phyloP scores from a whole-genome alignment of 768 basidiomycete species.

The Cyathus striatus region DNA sequence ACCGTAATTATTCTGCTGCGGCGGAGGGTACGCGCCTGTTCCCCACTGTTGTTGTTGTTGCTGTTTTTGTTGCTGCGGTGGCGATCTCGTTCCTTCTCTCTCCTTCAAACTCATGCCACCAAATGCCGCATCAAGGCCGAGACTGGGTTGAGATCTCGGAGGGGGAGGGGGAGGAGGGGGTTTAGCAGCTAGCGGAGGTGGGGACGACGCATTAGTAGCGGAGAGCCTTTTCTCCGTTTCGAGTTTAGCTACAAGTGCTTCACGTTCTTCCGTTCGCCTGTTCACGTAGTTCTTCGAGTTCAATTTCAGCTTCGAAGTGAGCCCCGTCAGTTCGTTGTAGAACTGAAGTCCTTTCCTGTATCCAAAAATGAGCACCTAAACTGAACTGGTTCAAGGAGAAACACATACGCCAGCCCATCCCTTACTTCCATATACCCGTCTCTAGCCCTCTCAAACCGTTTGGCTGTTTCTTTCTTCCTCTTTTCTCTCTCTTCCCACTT shows the following conservation, averaged over 20 bases:
- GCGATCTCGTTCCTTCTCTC: constrained; percentile 17
- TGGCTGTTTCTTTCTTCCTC: constrained; percentile 68
- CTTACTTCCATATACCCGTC: constrained; percentile 86
- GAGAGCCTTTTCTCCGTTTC: constrained; percentile 69
- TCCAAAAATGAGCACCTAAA: constrained; percentile 3
- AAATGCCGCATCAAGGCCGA: constrained; percentile 50
- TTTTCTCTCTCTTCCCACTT: constrained; percentile 83
- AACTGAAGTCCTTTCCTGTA: constrained; percentile 84
- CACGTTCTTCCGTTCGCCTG: constrained; percentile 64
- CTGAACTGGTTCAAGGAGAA: neutral
- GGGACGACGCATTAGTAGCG: constrained; percentile 34
- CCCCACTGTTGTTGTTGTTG: constrained; percentile 16
- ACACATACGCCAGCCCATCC: constrained; percentile 74
- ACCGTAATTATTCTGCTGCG: constrained; percentile 9
- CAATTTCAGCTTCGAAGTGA: constrained; percentile 51
- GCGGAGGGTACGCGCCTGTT: constrained; percentile 12
- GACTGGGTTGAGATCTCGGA: constrained; percentile 33
- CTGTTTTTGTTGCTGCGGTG: constrained; percentile 17
- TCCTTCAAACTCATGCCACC: constrained; percentile 46
- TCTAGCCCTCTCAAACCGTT: constrained; percentile 67
- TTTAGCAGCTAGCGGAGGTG: constrained; percentile 39
- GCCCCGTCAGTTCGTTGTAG: constrained; percentile 72
- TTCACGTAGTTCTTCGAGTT: constrained; percentile 61
- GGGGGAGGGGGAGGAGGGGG: constrained; percentile 48
- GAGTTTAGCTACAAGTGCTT: constrained; percentile 58